Evolutionary conservation across 2,329 filamentous ascomycete genomes (phyloP).

Genomic region (Colletotrichum filicis): DNA sequence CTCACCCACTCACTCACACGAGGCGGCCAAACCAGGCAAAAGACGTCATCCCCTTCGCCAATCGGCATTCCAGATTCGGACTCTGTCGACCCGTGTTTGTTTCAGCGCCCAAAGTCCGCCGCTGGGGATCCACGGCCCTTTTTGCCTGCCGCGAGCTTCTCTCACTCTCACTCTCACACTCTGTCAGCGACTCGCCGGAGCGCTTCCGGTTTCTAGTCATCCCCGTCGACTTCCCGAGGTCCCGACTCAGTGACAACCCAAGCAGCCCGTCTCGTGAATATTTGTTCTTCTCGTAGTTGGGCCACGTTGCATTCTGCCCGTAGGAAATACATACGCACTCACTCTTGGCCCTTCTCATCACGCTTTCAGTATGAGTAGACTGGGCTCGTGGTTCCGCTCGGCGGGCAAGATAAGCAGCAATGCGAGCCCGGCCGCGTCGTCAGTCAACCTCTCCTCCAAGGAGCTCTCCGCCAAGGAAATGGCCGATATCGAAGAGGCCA

Average conservation of each 20-base stretch:
- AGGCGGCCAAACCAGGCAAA: background rate
- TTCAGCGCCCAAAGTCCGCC: conserved; percentile 24
- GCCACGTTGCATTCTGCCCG: background rate
- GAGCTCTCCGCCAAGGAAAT: conserved; percentile 59
- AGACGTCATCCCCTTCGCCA: conserved; percentile 25
- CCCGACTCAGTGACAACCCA: conserved; percentile 7
- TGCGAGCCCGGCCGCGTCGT: conserved; percentile 45
- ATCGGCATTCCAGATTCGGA: conserved; percentile 18
- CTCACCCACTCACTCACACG: background rate
- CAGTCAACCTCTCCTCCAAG: conserved; percentile 45
- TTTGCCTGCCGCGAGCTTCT: background rate
- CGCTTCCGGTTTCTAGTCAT: conserved; percentile 25
- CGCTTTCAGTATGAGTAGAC: conserved; percentile 53
- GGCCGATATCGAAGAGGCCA: conserved; percentile 68
- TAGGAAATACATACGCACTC: background rate
- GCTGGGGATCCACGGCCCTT: conserved; percentile 26
- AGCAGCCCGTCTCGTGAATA: background rate
- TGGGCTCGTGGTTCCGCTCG: conserved; percentile 64
- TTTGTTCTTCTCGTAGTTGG: background rate
- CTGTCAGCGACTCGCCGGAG: conserved; percentile 29
- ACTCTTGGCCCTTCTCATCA: background rate
- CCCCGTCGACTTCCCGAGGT: conserved; percentile 19
- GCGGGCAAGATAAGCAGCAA: conserved; percentile 47
- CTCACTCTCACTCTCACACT: background rate
- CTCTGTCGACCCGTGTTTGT: conserved; percentile 28